A percentile compares a stretch with the other conserved stretches of the same genome.
phyloP scores from a whole-genome alignment of 2,329 filamentous ascomycete genomes.

The Sphaerulina vaccinii region DNA sequence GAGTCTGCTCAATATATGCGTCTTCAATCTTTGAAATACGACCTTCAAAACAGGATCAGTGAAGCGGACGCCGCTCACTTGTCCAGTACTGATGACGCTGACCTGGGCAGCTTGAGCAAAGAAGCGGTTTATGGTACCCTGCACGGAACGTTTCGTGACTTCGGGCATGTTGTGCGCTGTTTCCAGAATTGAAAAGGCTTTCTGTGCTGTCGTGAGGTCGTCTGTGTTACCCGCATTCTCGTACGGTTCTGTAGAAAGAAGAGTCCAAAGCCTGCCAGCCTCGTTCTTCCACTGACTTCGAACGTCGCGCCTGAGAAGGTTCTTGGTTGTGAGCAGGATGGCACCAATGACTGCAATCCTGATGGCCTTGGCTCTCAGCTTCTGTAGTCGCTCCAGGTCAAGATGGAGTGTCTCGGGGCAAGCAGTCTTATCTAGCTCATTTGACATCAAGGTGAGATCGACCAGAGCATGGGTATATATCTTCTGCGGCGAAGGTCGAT shows the following conservation, averaged over 20 bases:
- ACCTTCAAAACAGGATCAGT: constrained; percentile 65
- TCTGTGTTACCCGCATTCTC: constrained; percentile 39
- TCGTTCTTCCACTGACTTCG: constrained; percentile 75
- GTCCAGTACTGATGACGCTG: constrained; percentile 31
- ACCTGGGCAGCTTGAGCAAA: constrained; percentile 51
- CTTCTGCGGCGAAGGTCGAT: constrained; percentile 64
- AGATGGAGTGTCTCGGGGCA: constrained; percentile 73
- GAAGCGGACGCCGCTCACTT: constrained; percentile 37
- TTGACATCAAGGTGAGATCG: constrained; percentile 69
- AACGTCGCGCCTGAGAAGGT: constrained; percentile 76
- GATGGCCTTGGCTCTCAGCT: constrained; percentile 57
- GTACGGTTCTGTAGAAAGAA: constrained; percentile 62
- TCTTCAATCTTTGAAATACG: constrained; percentile 64
- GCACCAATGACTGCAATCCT: constrained; percentile 71
- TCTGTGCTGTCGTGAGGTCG: constrained; percentile 36
- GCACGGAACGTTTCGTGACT: constrained; percentile 45
- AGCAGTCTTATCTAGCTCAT: constrained; percentile 51
- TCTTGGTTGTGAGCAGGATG: constrained; percentile 77
- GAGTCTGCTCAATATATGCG: constrained; percentile 64
- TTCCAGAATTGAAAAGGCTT: constrained; percentile 50
- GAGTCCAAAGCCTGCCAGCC: constrained; percentile 66
- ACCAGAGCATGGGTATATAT: constrained; percentile 75
- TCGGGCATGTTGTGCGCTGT: constrained; percentile 52
- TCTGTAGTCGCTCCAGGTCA: constrained; percentile 62
- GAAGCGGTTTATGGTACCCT: constrained; percentile 47